Base-by-base conservation (phyloP, 2,329 filamentous ascomycete species). In the Colletotrichum noveboracense region DNA sequence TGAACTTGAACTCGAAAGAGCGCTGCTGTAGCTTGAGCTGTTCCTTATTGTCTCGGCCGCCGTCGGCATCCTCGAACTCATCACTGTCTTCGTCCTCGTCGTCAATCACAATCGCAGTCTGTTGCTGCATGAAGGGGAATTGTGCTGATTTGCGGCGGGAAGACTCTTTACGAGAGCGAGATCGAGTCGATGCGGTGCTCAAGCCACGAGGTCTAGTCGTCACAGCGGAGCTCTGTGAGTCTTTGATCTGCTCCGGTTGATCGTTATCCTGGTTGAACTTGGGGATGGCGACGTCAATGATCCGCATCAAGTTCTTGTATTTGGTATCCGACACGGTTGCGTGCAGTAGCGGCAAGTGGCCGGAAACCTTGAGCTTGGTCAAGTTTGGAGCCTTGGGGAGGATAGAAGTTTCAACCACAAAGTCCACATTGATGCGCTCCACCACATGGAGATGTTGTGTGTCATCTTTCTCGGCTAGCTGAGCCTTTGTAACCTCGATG, bases 361-460 rank as follows among this genome's bases (percentile, higher is more conserved):
- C 97, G 2, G 96, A 97, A 38, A 99, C 92, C 76, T 95, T 94
- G 79, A 98, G 93, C 80, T 97, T 97, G 16, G 97, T 97, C 65
- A 99, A 87, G 77, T 98, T 97, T 0, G 96, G 94, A 1, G 95
- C 95, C 82, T 98, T 98, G 1, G 97, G 97, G n/a, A 99, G 88
- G 79, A 99, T 99, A 9, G 96, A 99, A 24, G 94, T 94, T 83
- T 98, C 96, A n/a, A 99, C 92, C 13, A 96, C 93, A 83, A 99
- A 98, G 83, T 98, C 95, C 79, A 99, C 94, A 79, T 98, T 99
- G 87, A 99, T 99, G 78, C 95, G 93, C 83, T 99, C 96, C 43
- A 99, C 95, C 70, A 99, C 93, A 82, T 98, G 96, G 78, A 97
- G 90, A 77, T 93, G 93, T 72, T 93, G 93, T 2, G 90, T 88